A percentile compares a stretch with the other conserved stretches of the same genome.
Evolutionary conservation across 83 land plant species (phyloP).

Genomic region (Diphasiastrum complanatum): DNA sequence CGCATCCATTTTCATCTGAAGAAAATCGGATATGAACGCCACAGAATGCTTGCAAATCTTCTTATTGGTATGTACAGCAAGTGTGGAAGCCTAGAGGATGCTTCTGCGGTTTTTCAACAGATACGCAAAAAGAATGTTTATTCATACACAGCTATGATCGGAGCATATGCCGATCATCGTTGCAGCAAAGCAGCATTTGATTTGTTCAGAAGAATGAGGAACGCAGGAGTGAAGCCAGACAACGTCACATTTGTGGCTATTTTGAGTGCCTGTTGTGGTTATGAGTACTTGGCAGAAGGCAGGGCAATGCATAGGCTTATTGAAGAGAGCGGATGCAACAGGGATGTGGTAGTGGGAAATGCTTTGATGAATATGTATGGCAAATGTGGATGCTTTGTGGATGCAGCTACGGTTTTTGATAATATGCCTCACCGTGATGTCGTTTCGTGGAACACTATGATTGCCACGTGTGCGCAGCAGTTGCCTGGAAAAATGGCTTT

Average conservation of each 20-base stretch:
- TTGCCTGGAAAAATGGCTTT: background rate
- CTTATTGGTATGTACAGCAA: conserved; percentile 1
- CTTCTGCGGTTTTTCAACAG: background rate
- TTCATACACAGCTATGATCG: conserved; percentile 2
- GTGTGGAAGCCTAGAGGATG: background rate
- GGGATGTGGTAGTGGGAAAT: background rate
- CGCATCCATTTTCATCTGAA: background rate
- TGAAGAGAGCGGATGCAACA: background rate
- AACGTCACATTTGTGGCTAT: background rate
- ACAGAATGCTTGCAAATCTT: background rate
- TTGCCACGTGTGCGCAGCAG: background rate
- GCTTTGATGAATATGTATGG: background rate
- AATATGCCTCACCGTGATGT: background rate
- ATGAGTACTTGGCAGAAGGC: background rate
- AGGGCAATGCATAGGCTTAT: background rate
- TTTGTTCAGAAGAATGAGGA: background rate
- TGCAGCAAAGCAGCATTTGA: background rate
- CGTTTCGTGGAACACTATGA: background rate
- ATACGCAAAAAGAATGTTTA: background rate
- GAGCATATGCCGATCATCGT: background rate
- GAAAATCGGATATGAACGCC: no score
- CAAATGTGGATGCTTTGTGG: background rate
- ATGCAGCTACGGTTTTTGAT: background rate
- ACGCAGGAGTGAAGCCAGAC: background rate
- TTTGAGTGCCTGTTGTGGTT: background rate